Conservation (phyloP, 805 yeast genomes). For the Lipomyces oligophaga region DNA sequence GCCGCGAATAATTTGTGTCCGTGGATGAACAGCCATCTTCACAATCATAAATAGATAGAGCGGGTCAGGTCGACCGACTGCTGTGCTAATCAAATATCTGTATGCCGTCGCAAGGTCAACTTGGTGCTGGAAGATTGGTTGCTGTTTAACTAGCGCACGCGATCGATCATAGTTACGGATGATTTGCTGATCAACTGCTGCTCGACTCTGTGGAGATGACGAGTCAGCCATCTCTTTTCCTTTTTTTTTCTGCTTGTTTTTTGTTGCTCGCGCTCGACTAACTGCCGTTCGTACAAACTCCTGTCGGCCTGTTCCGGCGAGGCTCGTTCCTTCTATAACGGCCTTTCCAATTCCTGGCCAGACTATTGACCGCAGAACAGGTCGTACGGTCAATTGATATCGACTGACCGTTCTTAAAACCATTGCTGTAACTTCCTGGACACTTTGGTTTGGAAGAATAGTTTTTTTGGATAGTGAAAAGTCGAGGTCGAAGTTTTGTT, state of each 20-base stretch:
- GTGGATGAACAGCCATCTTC: constrained; percentile 65
- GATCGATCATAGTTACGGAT: no score
- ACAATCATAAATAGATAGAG: constrained; percentile 68
- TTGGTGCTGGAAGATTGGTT: neutral
- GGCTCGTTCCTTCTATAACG: no score
- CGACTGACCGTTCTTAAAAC: no score
- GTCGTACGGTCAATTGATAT: no score
- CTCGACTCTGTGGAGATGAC: no score
- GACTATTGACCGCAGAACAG: no score
- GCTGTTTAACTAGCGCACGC: neutral
- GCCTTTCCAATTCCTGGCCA: neutral
- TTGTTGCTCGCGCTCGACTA: neutral
- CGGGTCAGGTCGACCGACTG: constrained; percentile 76
- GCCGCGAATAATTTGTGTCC: constrained; percentile 72
- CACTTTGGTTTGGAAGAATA: no score
- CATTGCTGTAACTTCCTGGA: no score
- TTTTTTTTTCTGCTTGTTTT: neutral
- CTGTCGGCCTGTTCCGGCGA: no score
- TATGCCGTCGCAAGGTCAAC: neutral
- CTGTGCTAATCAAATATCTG: constrained; percentile 79
- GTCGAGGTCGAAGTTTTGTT: no score
- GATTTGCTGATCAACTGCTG: no score
- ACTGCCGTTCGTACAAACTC: neutral
- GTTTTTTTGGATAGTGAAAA: no score
- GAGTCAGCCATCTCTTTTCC: neutral